Evolutionary conservation across 306 rosid species (phyloP), one percentile per base, ranked within the genome.

Genomic region (Rosa multiflora): DNA sequence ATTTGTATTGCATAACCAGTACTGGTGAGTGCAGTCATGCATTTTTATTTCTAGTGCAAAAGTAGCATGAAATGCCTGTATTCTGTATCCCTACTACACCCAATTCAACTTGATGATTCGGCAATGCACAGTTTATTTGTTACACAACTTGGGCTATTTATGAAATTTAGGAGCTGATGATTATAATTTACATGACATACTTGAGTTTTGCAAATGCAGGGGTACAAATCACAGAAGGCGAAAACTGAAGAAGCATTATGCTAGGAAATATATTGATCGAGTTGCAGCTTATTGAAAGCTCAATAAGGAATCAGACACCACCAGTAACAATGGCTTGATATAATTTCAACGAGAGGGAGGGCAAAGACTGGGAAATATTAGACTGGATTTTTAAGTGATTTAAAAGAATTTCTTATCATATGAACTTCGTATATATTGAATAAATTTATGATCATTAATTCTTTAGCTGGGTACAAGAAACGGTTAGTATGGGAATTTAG

Each of bases 1-100:
- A 15, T 91, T 96, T 67, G 71, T 89, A 49, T 78, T 96, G 87
- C 89, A 77, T 87, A 93, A 91, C 82, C 99, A 96, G 80, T 88
- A 91, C 86, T 96, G 98, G 99, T 93, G 77, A 75, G 97, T 86
- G 56, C 8, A 20, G 72, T 51, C 23, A 20, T 47, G 68, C 78
- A 20, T 80, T 46, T 75, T 80, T 46, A 18, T 49, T 52, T 47
- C 14, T 62, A 64, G 53, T 46, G 74, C 37, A 46, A 70, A 70
- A 44, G 39, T 44, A 64, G 43, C 39, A 70, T 11, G 74, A 56
- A 23, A 58, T 8, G 21, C 68, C 14, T 73, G 42, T 42, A 42
- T 58, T 42, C 1, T 14, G 68, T 37, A n/a, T 23, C 9, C 53
- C 20, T 18, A 5, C 37, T 2, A 23, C 47, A 1, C 15, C 37